Evolutionary conservation across 2,329 filamentous ascomycete species (phyloP), one percentile per base, ranked within the genome.

Genomic region (Dactylellina leptospora): DNA sequence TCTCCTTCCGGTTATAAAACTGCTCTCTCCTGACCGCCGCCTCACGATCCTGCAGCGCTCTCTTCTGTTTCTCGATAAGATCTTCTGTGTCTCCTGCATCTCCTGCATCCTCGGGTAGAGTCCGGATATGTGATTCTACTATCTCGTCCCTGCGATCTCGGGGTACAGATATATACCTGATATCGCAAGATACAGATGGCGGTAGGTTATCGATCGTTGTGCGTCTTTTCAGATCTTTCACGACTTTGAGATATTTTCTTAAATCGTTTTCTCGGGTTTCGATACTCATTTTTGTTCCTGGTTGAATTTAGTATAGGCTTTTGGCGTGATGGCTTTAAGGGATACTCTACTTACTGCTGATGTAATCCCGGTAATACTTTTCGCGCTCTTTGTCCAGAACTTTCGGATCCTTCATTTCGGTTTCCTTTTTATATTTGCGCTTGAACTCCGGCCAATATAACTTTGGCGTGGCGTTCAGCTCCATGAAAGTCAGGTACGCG

Each of bases 371-470:
- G 78, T 93, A 96, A 56, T 86, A 83, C 80, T 90, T 92, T 78
- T 96, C 91, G 30, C 89, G 85, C 56, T 93, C 91, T 79, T 89
- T 91, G 77, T 93, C 91, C 30, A 83, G 81, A 22, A 93, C 82
- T 54, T 84, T 85, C 27, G 86, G 82, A 69, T 93, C 90, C 72
- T 88, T 90, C 90, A 99, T 92, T 56, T 88, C 85, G 0, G 85
- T 80, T 74, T 96, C 92, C 75, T 90, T 93, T 75, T 89, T 90
- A 80, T 87, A 95, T 78, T 97, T 99, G 30, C 95, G 85, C 77
- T 91, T 92, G 81, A 99, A 99, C 79, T 99, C 95, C 0, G 91
- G 89, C 95, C 95, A 99, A 83, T 96, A 99, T 0, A 99, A 84
- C 81, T 96, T 97, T 0, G 91, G 89, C 0, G 89, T 95, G 0